phyloP scores from a whole-genome alignment of 352 stramenopile species.

The Phytopythium boreale region DNA sequence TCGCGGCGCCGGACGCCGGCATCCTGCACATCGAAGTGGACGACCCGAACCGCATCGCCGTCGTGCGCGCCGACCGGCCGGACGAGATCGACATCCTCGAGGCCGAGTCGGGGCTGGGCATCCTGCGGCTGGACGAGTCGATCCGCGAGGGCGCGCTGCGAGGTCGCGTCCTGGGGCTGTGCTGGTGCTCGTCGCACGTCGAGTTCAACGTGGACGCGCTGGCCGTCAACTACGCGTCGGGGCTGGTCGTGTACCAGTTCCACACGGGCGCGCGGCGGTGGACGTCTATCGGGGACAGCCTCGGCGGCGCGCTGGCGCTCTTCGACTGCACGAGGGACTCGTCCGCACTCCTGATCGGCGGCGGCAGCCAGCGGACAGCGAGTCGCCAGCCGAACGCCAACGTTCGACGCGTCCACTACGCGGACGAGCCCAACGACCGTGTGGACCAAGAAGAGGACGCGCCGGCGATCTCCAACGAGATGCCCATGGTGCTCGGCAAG shows the following conservation, averaged over 20 bases:
- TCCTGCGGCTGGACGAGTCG: slow-evolving; percentile 65
- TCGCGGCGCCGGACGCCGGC: slow-evolving; percentile 7
- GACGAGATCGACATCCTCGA: slow-evolving; percentile 71
- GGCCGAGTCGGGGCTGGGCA: slow-evolving; percentile 76
- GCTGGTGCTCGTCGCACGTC: slow-evolving; percentile 77
- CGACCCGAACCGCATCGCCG: slow-evolving; percentile 77
- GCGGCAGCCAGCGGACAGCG: slow-evolving; percentile 25
- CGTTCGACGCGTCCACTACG: slow-evolving; percentile 1
- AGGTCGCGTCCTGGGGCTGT: slow-evolving; percentile 64
- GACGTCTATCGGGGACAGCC: slow-evolving; percentile 59
- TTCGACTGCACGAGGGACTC: slow-evolving; percentile 85
- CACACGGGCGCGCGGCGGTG: slow-evolving; percentile 57
- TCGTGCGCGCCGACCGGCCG: slow-evolving; percentile 45
- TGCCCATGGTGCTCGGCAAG: slow-evolving; percentile 73
- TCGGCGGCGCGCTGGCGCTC: slow-evolving; percentile 44
- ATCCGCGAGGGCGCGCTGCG: slow-evolving; percentile 26
- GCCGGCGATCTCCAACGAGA: slow-evolving; percentile 53
- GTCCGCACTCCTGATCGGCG: slow-evolving; percentile 72
- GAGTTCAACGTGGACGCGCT: slow-evolving; percentile 84
- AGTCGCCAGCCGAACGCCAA: not conserved
- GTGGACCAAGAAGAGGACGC: slow-evolving; percentile 7
- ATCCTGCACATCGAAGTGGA: slow-evolving; percentile 82
- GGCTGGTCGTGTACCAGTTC: slow-evolving; percentile 80
- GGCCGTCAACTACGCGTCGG: slow-evolving; percentile 63
- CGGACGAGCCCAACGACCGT: not conserved